These are phyloP conservation scores for Phytophthora fragariae DNA, from an alignment of 352 stramenopile species.

Conservation along the genomic window DNA sequence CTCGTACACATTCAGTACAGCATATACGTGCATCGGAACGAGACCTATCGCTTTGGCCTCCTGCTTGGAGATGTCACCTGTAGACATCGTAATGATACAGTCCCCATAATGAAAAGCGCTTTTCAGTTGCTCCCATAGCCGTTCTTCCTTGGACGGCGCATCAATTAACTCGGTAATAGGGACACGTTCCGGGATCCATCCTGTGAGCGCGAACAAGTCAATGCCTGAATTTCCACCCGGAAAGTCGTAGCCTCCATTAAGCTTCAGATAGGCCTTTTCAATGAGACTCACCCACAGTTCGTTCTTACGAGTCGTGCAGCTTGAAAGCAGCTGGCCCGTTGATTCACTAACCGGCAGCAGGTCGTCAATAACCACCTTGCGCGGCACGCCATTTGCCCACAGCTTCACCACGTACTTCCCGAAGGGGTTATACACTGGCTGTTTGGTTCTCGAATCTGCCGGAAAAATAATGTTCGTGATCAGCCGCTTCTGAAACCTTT, in stretches of 20 bases:
- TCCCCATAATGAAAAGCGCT: conserved; percentile 95
- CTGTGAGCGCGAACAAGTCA: conserved; percentile 98
- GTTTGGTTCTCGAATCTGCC: conserved; percentile 74
- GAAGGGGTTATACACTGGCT: conserved; percentile 88
- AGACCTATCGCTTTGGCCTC: conserved; percentile 90
- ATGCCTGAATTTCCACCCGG: conserved; percentile 97
- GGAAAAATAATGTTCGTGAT: conserved; percentile 97
- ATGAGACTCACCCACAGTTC: conserved; percentile 96
- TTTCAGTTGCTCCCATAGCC: conserved; percentile 95
- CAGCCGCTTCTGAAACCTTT: conserved; percentile 89
- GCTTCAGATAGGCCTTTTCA: conserved; percentile 99
- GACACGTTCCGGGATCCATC: conserved; percentile 97
- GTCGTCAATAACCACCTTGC: conserved; percentile 97
- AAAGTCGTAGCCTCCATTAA: conserved; percentile 98
- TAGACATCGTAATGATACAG: conserved; percentile 97
- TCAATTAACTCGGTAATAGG: conserved; percentile 76
- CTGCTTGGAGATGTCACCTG: conserved; percentile 80
- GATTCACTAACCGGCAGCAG: conserved; percentile 88
- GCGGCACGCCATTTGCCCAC: conserved; percentile 94
- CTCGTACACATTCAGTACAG: conserved; percentile 94
- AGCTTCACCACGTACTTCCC: conserved; percentile 98
- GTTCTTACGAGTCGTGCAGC: conserved; percentile 81
- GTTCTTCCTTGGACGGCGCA: conserved; percentile 93
- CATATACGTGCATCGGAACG: conserved; percentile 97
- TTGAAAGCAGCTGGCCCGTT: conserved; percentile 81